Evolutionary conservation across 2,329 filamentous ascomycete genomes (phyloP).

Genomic region (Colletotrichum destructivum): DNA sequence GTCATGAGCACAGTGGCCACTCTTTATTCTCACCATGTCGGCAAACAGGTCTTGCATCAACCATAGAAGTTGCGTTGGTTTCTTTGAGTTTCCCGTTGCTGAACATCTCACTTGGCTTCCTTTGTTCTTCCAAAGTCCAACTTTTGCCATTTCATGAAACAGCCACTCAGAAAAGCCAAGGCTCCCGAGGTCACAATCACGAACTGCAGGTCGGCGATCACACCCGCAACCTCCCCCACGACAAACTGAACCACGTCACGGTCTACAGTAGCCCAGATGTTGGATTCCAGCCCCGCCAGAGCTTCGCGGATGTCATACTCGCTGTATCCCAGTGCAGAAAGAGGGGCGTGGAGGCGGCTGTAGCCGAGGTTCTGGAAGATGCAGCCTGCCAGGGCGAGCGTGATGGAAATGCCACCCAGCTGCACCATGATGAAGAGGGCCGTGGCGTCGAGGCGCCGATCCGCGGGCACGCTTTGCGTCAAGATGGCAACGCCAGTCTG

Average conservation of each 20-base stretch:
- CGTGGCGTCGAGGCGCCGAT: conserved; percentile 49
- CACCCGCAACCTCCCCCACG: conserved; percentile 46
- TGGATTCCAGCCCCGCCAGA: conserved; percentile 48
- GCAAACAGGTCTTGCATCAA: background rate
- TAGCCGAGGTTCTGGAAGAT: conserved; percentile 53
- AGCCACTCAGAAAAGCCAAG: conserved; percentile 47
- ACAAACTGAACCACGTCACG: conserved; percentile 41
- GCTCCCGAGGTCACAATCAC: conserved; percentile 47
- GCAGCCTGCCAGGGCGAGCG: conserved; percentile 48
- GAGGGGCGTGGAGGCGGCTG: conserved; percentile 42
- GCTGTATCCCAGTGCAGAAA: conserved; percentile 43
- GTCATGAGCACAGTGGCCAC: no score
- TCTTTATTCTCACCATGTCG: no score
- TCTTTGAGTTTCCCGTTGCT: no score
- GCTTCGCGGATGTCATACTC: conserved; percentile 48
- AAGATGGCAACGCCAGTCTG: conserved; percentile 50
- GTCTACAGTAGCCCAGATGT: conserved; percentile 43
- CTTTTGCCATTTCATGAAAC: conserved; percentile 50
- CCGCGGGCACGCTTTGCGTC: conserved; percentile 42
- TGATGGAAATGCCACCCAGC: conserved; percentile 49
- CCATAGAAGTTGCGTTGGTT: no score
- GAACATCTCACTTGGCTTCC: background rate
- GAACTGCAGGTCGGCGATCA: conserved; percentile 48
- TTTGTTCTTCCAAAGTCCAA: conserved; percentile 44
- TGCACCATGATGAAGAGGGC: conserved; percentile 54